Evolutionary conservation across 805 yeast genomes (phyloP), one percentile per base, ranked within the genome.

Genomic region (Ogataea siamensis): DNA sequence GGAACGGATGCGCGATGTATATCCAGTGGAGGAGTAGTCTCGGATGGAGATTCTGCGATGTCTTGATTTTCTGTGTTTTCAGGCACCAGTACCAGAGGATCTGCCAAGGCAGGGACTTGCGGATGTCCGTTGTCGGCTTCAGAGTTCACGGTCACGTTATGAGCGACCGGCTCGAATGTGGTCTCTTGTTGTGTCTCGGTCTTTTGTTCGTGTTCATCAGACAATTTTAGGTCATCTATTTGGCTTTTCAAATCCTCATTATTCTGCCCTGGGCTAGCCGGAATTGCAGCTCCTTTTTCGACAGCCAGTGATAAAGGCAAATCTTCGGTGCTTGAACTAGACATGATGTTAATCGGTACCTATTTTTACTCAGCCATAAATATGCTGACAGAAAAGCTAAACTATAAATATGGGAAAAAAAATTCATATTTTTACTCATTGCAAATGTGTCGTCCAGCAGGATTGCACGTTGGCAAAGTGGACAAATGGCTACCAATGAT

Each of bases 401-500:
- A 27, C 5, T 8, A 27, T 15, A 7, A 4, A 9, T 6, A 13
- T 16, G 10, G 16, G 19, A 11, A 12, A 28, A 28, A 21, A 26
- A 25, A 5, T 29, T 42, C 8, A 29, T 29, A 11, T 17, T 16
- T 32, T 13, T 21, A 15, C 5, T 13, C 12, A n/a, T 13, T 32
- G 37, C 32, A 16, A 16, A 18, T 10, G 28, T 23, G n/a, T 15
- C 14, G 18, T 27, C 37, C 32, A 32, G 33, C 6, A 21, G 36
- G 40, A 26, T 21, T 16, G 28, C 11, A 13, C 11, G n/a, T 15
- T 17, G 26, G 35, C 37, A 28, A 15, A 24, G 4, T 15, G 26
- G 19, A 29, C 37, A 28, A 16, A 24, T 26, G 12, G 23, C 38
- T 9, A 20, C 39, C 39, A 11, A 53, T 57, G 62, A 60, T 60